These are phyloP conservation scores for Platanthera zijinensis DNA, from an alignment of 106 monocot species.

Conservation along the genomic window DNA sequence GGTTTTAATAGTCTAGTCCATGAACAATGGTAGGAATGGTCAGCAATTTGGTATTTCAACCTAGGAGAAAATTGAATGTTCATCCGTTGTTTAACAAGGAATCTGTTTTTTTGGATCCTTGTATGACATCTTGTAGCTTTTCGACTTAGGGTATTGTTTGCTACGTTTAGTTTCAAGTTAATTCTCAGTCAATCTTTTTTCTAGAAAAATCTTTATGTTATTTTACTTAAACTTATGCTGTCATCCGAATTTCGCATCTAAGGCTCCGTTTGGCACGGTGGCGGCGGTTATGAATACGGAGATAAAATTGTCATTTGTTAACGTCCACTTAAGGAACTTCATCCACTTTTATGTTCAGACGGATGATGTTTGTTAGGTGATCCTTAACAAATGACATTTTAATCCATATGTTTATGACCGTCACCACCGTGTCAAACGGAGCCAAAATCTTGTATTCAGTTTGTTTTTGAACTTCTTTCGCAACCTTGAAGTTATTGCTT, in stretches of 20 bases:
- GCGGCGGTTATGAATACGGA: no score
- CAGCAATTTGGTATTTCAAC: neutral
- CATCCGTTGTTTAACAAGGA: neutral
- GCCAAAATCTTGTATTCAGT: neutral
- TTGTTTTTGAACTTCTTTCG: neutral
- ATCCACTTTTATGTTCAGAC: no score
- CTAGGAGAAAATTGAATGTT: neutral
- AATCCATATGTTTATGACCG: no score
- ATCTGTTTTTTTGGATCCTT: neutral
- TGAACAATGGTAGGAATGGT: neutral
- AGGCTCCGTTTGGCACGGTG: no score
- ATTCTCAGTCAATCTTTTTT: neutral
- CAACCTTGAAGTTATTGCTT: neutral
- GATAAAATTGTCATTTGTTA: no score
- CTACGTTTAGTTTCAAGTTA: neutral
- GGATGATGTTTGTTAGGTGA: no score
- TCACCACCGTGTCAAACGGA: no score
- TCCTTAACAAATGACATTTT: no score
- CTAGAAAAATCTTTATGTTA: neutral
- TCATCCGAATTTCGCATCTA: neutral
- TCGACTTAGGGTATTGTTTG: neutral
- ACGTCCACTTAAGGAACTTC: no score
- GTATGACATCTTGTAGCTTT: neutral
- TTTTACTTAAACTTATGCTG: neutral
- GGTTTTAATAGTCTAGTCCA: neutral